Evolutionary conservation across 345 rosid species (phyloP), one percentile per base, ranked within the genome.

Genomic region (Bruguiera parviflora): DNA sequence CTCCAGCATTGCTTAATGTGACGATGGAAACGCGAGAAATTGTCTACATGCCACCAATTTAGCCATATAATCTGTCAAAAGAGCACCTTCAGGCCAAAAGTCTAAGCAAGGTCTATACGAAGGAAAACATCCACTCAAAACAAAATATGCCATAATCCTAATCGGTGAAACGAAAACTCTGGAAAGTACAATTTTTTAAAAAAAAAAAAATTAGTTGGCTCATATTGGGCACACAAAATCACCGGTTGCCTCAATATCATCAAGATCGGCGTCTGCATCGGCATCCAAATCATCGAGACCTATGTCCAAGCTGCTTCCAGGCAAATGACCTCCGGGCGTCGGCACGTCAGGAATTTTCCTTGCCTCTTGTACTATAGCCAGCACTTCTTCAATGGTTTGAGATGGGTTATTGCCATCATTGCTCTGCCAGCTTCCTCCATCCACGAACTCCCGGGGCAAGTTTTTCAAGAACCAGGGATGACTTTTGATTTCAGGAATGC

Each of bases 341-440:
- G 71, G 74, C 57, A 70, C 84, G 31, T 61, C 84, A 6, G 77
- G 46, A 22, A 76, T 53, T 58, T 79, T 85, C 73, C 85, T 82
- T 5, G 97, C 99, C 77, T 92, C 97, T 43, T 92, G 87, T 56
- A 87, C 78, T 68, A 89, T 80, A 16, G 80, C 69, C 71, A 85
- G 73, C 60, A 86, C 86, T 62, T 89, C 96, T 51, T 82, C 97
- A 49, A 81, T 77, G 33, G 88, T 89, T 24, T 89, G 96, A 33
- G 85, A 70, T n/a, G 89, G 92, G 64, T 81, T 72, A 53, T 83
- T 89, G 9, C 79, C 84, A 35, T 84, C 89, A 18, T 63, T 74
- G 79, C 77, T 85, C 35, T 67, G 78, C 71, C 77, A 79, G 51
- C 80, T 83, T 24, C 82, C 84, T 70, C 84, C 90, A 83, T 84